These are phyloP conservation scores for Chaetothyriales sp. DNA, from an alignment of 2,329 filamentous ascomycete genomes.

Conservation along the genomic window DNA sequence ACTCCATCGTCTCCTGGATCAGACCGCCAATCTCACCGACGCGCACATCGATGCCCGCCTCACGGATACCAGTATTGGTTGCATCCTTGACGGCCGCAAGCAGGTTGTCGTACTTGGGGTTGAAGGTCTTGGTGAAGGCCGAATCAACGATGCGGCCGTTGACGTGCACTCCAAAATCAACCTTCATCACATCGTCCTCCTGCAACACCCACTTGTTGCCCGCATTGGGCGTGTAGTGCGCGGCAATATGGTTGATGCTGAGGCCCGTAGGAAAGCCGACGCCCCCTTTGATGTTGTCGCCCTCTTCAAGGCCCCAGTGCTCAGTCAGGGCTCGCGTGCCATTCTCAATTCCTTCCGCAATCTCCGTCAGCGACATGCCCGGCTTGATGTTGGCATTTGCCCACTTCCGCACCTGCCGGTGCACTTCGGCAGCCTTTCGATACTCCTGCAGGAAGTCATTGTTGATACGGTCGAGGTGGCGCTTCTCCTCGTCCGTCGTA, in stretches of 20 bases:
- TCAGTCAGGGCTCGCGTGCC: constrained; percentile 64
- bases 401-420: constrained; percentile 74
- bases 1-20: constrained; percentile 88
- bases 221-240: constrained; percentile 76
- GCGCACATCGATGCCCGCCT: constrained; percentile 83
- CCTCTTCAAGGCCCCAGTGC: constrained; percentile 62
- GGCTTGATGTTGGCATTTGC: constrained; percentile 69
- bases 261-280: constrained; percentile 80
- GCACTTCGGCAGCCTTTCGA: constrained; percentile 73
- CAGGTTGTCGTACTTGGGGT: constrained; percentile 55
- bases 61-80: constrained; percentile 62
- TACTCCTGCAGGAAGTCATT: constrained; percentile 69
- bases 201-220: constrained; percentile 63
- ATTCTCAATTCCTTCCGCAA: constrained; percentile 78
- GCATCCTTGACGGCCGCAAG: constrained; percentile 53
- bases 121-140: constrained; percentile 56
- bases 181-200: constrained; percentile 58
- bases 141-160: constrained; percentile 60
- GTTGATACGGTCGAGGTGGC: constrained; percentile 67
- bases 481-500: constrained; percentile 73
- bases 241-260: constrained; percentile 71
- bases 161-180: constrained; percentile 58
- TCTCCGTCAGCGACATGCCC: constrained; percentile 65
- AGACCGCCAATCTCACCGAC: constrained; percentile 71
- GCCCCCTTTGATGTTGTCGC: constrained; percentile 63